These are phyloP conservation scores for Lolium rigidum DNA, from an alignment of 176 grass and related monocot species.

Conservation along the genomic window DNA sequence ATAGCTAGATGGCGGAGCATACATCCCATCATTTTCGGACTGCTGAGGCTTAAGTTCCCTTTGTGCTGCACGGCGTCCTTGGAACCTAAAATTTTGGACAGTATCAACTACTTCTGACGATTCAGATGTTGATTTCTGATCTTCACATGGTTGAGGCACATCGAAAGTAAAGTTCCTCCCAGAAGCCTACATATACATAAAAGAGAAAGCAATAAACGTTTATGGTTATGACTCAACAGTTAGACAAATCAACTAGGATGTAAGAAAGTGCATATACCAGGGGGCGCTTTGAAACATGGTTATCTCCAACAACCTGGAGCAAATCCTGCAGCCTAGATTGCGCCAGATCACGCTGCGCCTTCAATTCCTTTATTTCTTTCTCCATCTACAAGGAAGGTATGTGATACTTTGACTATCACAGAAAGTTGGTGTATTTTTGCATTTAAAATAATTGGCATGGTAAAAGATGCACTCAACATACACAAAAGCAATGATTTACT, in stretches of 20 bases:
- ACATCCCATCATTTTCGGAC: slow-evolving; percentile 43
- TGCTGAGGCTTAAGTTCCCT: slow-evolving; percentile 37
- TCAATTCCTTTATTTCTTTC: slow-evolving; percentile 92
- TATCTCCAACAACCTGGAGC: slow-evolving; percentile 74
- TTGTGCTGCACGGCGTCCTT: slow-evolving; percentile 22
- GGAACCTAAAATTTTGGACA: slow-evolving; percentile 47
- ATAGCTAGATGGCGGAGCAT: slow-evolving; percentile 37
- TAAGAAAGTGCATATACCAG: slow-evolving; percentile 49
- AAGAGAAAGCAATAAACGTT: slow-evolving; percentile 17
- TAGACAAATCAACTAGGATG: slow-evolving; percentile 2
- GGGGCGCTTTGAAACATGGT: slow-evolving; percentile 49
- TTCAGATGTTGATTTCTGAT: slow-evolving; percentile 55
- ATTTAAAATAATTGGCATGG: slow-evolving; percentile 8
- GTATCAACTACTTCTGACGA: slow-evolving; percentile 59
- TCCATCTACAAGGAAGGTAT: slow-evolving; percentile 78
- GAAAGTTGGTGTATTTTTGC: neutral
- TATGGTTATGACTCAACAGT: slow-evolving; percentile 1
- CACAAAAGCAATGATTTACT: neutral
- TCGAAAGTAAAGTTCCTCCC: slow-evolving; percentile 62
- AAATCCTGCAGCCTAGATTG: slow-evolving; percentile 77
- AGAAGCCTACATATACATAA: slow-evolving; percentile 56
- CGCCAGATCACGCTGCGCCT: slow-evolving; percentile 73
- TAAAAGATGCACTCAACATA: neutral
- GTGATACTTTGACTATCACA: neutral
- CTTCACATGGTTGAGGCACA: slow-evolving; percentile 65